Evolutionary conservation across 2,329 filamentous ascomycete species (phyloP).

Genomic region (Penicillium rolfsii): DNA sequence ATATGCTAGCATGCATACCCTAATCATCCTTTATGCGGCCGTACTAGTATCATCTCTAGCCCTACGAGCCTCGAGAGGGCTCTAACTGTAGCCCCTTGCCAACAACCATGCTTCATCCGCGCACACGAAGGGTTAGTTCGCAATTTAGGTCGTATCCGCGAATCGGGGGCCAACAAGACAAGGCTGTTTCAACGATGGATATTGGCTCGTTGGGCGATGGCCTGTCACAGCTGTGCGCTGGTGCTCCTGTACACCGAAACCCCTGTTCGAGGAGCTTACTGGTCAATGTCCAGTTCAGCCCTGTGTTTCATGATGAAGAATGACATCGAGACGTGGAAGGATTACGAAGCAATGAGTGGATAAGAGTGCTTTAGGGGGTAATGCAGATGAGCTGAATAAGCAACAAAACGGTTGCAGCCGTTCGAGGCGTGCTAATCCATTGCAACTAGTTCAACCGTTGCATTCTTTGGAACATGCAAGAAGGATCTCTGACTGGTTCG

Average conservation of each 20-base stretch:
- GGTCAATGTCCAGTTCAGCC: constrained; percentile 14
- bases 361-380: neutral
- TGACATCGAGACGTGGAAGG: neutral
- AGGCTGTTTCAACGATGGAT: neutral
- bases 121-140: neutral
- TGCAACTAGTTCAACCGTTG: neutral
- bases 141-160: neutral
- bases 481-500: neutral
- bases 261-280: constrained; percentile 16
- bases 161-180: constrained; percentile 13
- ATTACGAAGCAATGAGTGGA: neutral
- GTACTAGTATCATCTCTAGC: neutral
- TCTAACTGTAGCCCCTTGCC: neutral
- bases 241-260: neutral
- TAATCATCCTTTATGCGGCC: constrained; percentile 14
- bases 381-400: neutral
- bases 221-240: constrained; percentile 14
- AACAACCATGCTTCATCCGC: neutral
- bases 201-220: constrained; percentile 14
- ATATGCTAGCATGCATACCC: constrained; percentile 6
- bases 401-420: neutral
- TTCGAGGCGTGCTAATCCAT: neutral
- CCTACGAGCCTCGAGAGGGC: neutral
- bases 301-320: constrained; percentile 19
- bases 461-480: neutral